A percentile compares a stretch with the other conserved stretches of the same genome.
Evolutionary conservation across 2,329 filamentous ascomycete genomes (phyloP).

Genomic region (Aspergillus sp.): DNA sequence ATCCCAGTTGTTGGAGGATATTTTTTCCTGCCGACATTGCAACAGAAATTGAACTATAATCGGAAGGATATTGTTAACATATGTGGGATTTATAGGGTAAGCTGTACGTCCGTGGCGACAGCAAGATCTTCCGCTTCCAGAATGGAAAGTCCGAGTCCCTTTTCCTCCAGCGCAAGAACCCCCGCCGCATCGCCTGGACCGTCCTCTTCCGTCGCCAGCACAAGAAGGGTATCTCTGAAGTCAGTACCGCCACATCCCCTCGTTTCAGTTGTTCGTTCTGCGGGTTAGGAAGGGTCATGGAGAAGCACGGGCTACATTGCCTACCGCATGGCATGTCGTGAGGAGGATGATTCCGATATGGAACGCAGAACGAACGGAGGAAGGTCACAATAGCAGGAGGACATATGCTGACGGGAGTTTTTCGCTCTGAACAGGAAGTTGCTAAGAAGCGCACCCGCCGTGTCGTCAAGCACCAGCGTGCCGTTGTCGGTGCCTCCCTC

Average conservation of each 20-base stretch:
- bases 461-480: conserved; percentile 97
- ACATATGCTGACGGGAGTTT: conserved; percentile 26
- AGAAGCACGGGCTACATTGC: conserved; percentile 1
- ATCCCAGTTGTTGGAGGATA: conserved; percentile 1
- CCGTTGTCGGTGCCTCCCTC: conserved; percentile 97
- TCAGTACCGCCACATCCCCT: conserved; percentile 53
- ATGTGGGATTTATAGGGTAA: conserved; percentile 70
- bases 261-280: conserved; percentile 19
- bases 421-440: conserved; percentile 71
- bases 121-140: conserved; percentile 99
- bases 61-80: conserved; percentile 24
- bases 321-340: neutral
- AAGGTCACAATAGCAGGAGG: neutral
- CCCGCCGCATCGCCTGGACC: conserved; percentile 98
- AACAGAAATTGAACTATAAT: neutral
- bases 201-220: conserved; percentile 97
- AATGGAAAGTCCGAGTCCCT: conserved; percentile 99
- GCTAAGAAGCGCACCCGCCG: conserved; percentile 99
- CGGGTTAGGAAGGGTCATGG: conserved; percentile 8
- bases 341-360: neutral
- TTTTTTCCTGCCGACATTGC: neutral
- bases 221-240: conserved; percentile 99
- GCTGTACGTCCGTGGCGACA: conserved; percentile 98
- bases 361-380: neutral
- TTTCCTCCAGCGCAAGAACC: conserved; percentile 99